Evolutionary conservation across 2,329 filamentous ascomycete species (phyloP).

Genomic region (Xylaria sp.): DNA sequence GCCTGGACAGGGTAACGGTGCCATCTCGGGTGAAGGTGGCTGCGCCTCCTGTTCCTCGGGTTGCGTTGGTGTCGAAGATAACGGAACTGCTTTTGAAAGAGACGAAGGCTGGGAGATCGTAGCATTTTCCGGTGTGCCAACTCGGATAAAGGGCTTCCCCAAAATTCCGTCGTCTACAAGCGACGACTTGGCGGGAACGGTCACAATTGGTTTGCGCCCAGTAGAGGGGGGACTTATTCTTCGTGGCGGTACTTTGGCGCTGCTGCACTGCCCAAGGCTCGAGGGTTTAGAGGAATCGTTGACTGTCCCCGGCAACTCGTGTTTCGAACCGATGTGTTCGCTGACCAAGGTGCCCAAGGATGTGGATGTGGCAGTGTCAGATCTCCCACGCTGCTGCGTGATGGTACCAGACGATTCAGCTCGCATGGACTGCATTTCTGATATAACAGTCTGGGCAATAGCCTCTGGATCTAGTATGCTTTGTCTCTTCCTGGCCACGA

Average conservation of each 20-base stretch:
- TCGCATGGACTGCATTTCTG: slow-evolving; percentile 46
- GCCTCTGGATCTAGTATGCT: slow-evolving; percentile 55
- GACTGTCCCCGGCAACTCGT: slow-evolving; percentile 16
- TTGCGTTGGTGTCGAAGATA: slow-evolving; percentile 32
- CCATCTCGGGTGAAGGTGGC: slow-evolving; percentile 26
- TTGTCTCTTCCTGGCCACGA: slow-evolving; percentile 56
- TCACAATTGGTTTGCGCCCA: slow-evolving; percentile 36
- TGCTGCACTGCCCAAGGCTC: slow-evolving; percentile 31
- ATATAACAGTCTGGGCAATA: slow-evolving; percentile 60
- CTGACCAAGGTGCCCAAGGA: slow-evolving; percentile 16
- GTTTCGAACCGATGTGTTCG: slow-evolving; percentile 31
- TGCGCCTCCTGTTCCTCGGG: slow-evolving; percentile 41
- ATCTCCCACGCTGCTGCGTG: slow-evolving; percentile 36
- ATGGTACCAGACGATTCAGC: slow-evolving; percentile 39
- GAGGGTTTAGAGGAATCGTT: slow-evolving; percentile 13
- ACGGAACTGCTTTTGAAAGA: slow-evolving; percentile 41
- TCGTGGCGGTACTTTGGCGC: slow-evolving; percentile 36
- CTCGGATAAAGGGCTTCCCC: slow-evolving; percentile 64
- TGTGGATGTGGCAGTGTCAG: slow-evolving; percentile 35
- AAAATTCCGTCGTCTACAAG: slow-evolving; percentile 62
- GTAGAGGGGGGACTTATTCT: slow-evolving; percentile 23
- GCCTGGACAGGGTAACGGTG: slow-evolving; percentile 38
- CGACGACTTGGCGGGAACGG: slow-evolving; percentile 42
- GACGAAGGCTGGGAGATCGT: slow-evolving; percentile 44
- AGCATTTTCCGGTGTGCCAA: slow-evolving; percentile 51